These are phyloP conservation scores for Gamsiella multidivaricata DNA, from an alignment of 192 early-diverging fungal species.

Conservation along the genomic window DNA sequence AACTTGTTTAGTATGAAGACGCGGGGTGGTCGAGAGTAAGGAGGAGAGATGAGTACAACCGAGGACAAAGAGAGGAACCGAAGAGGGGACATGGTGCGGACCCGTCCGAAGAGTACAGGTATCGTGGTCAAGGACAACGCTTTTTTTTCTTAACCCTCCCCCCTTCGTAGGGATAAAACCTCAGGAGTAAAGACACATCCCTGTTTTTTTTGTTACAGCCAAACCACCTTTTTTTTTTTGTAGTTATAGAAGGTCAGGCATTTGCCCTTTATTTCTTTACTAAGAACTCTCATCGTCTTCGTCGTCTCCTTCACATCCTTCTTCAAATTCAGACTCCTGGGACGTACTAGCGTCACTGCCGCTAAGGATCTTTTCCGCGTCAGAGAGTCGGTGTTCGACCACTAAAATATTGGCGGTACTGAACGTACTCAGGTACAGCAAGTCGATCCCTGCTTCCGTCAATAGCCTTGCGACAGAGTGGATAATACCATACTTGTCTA, in stretches of 20 bases:
- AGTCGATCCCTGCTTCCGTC: slow-evolving; percentile 64
- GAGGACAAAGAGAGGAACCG: too few species aligned
- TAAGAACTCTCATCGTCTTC: background rate
- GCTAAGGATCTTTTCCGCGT: slow-evolving; percentile 45
- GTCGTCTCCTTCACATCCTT: background rate
- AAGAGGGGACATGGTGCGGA: too few species aligned
- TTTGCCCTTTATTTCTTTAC: background rate
- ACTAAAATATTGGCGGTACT: slow-evolving; percentile 77
- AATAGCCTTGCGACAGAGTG: slow-evolving; percentile 74
- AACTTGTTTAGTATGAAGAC: too few species aligned
- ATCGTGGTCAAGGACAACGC: too few species aligned
- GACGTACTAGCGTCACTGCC: slow-evolving; percentile 31
- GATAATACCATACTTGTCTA: slow-evolving; percentile 76
- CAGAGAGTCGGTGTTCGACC: slow-evolving; percentile 40
- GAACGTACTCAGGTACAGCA: slow-evolving; percentile 74
- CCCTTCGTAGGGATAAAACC: too few species aligned
- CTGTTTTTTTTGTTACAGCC: slow-evolving; percentile 1
- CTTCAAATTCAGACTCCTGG: background rate
- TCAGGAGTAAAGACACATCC: too few species aligned
- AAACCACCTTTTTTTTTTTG: background rate
- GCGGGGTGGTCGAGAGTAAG: too few species aligned
- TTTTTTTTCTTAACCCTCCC: too few species aligned
- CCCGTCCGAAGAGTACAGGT: too few species aligned
- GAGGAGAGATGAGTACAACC: too few species aligned
- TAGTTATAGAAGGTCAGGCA: background rate